Evolutionary conservation across 306 rosid species (phyloP), one percentile per base, ranked within the genome.

Genomic region (Begonia loranthoides): DNA sequence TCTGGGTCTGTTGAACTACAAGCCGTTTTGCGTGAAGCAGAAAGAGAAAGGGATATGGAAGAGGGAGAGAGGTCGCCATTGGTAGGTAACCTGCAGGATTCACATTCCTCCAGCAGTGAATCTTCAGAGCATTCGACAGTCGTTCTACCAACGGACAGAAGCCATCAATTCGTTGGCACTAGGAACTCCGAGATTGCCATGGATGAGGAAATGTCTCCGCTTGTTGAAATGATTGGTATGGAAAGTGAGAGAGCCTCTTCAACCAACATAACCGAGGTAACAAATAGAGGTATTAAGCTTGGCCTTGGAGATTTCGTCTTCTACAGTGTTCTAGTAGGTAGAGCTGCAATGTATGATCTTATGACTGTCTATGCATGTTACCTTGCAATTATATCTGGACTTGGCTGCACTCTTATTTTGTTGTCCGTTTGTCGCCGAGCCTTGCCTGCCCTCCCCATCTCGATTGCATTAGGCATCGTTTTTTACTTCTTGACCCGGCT

Each of bases 271-370:
- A 38, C 14, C 13, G 90, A 85, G 60, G 47, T 70, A 57, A 41
- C 70, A 13, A 73, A 66, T 15, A 71, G 78, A 61, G 94, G 97
- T 46, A 82, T 89, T 55, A 89, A 79, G 66, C 97, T 89, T 59
- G 95, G 97, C 9, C 90, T 89, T 57, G 95, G 97, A 54, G 90
- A 89, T 63, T 82, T 89, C 50, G 85, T 85, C 51, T 89, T 89
- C 87, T 89, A 89, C 70, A 82, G 94, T 72, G 97, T 89, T 36
- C 95, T 85, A 49, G 97, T 89, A 40, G 90, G 94, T 41, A 82
- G 97, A 69, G 95, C 97, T 67, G 94, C 97, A 47, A 89, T 84
- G 95, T 82, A 81, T 76, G 97, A 89, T 66, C 93, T 89, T 15
- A 89, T 85, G 97, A 89, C 95, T 2, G 95, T 84, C 7, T 84